Conservation (phyloP, 108 stramenopile genomes). For the Conticribra guillardii region DNA sequence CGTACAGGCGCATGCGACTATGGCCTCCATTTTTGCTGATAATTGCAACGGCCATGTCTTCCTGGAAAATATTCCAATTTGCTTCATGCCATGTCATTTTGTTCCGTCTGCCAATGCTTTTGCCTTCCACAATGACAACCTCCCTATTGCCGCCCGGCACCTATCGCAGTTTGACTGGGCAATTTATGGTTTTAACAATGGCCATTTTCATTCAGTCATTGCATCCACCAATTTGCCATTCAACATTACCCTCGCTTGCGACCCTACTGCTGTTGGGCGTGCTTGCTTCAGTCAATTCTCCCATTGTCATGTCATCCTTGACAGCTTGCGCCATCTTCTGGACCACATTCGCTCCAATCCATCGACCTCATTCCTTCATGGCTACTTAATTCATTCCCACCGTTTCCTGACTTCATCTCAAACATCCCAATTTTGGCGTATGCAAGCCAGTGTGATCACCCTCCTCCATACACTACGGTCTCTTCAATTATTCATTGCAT, state of each 20-base stretch:
- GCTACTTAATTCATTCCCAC: conserved; percentile 15
- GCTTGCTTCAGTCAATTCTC: background rate
- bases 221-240: background rate
- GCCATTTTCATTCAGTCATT: conserved; percentile 8
- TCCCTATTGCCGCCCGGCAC: background rate
- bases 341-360: conserved; percentile 1
- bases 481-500: background rate
- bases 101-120: background rate
- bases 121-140: background rate
- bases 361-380: background rate
- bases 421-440: background rate
- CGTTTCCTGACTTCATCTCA: background rate
- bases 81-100: background rate
- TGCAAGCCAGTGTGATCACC: background rate
- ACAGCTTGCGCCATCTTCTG: background rate
- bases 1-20: too few relatives aligned
- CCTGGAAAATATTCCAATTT: background rate
- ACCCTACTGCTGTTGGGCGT: conserved; percentile 6
- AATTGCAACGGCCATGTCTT: background rate
- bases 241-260: background rate
- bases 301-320: background rate
- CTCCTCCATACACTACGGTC: background rate
- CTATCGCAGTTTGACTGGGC: background rate
- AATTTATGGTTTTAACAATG: conserved; percentile 10
- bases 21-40: too few relatives aligned